Conservation (phyloP, 2,329 filamentous ascomycete species). For the Ascochyta rabiei region DNA sequence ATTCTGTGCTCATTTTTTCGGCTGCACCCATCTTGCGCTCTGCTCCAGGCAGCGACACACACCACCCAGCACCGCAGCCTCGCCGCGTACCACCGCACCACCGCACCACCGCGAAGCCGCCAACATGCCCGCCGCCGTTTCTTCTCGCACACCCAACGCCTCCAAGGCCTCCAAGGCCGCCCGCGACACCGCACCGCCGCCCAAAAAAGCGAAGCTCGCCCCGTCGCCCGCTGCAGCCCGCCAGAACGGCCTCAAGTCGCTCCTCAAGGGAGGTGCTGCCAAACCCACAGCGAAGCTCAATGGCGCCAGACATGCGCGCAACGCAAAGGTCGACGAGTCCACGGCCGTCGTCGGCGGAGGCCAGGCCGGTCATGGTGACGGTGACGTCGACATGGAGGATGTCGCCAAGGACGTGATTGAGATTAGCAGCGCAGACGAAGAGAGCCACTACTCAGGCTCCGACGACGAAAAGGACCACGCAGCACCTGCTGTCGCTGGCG, state of each 20-base stretch:
- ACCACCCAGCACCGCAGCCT: constrained; percentile 11
- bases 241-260: constrained; percentile 41
- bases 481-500: constrained; percentile 28
- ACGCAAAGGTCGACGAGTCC: constrained; percentile 63
- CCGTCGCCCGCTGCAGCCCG: constrained; percentile 31
- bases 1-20: constrained; percentile 20
- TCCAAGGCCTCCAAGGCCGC: constrained; percentile 23
- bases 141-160: constrained; percentile 32
- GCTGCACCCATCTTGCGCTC: constrained; percentile 25
- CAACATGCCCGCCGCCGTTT: constrained; percentile 44
- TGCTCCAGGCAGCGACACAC: constrained; percentile 34
- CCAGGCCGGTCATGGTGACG: constrained; percentile 52
- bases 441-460: constrained; percentile 45
- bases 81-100: constrained; percentile 16
- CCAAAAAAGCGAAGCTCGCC: constrained; percentile 47
- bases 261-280: constrained; percentile 36
- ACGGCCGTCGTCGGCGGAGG: constrained; percentile 60
- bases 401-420: constrained; percentile 50
- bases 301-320: constrained; percentile 57
- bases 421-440: constrained; percentile 56
- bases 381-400: constrained; percentile 48
- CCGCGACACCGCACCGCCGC: constrained; percentile 41
- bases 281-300: constrained; percentile 59
- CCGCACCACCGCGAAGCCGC: neutral
- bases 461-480: constrained; percentile 42